Conservation (phyloP, 768 basidiomycete genomes). For the Rickenella mellea region DNA sequence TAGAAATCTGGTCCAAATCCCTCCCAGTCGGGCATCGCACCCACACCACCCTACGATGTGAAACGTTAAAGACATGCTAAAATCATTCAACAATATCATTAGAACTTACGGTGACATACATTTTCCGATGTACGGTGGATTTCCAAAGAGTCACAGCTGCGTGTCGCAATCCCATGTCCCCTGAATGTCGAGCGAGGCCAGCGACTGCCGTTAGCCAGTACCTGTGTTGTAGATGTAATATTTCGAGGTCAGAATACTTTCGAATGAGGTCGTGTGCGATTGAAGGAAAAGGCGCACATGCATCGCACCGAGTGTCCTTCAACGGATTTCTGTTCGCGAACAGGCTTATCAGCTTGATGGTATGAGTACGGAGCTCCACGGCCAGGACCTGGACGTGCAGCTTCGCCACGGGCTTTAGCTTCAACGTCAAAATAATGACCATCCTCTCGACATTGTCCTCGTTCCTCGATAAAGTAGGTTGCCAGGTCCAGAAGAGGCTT, state of each 20-base stretch:
- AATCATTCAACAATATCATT: neutral
- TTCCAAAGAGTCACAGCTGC: slow-evolving; percentile 8
- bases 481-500: slow-evolving; percentile 8
- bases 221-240: slow-evolving; percentile 1
- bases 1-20: slow-evolving; percentile 13
- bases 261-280: neutral
- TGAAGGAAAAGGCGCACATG: slow-evolving; percentile 5
- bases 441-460: slow-evolving; percentile 7
- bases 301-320: slow-evolving; percentile 13
- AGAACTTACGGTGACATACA: slow-evolving; percentile 11
- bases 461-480: slow-evolving; percentile 12
- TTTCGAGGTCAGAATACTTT: neutral
- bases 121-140: slow-evolving; percentile 9
- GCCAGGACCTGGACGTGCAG: slow-evolving; percentile 7
- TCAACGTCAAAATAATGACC: slow-evolving; percentile 12
- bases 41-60: slow-evolving; percentile 9
- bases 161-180: slow-evolving; percentile 5
- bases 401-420: slow-evolving; percentile 9
- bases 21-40: slow-evolving; percentile 13
- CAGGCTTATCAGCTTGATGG: slow-evolving; percentile 10
- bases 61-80: neutral
- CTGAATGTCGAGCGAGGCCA: slow-evolving; percentile 7
- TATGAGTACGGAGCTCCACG: slow-evolving; percentile 9
- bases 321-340: slow-evolving; percentile 5
- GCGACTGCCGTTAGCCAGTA: slow-evolving; percentile 13